Percentiles rank a stretch among this genome's conserved stretches.
phyloP scores from a whole-genome alignment of 257 asterid genomes.

The Solanum tarijense region DNA sequence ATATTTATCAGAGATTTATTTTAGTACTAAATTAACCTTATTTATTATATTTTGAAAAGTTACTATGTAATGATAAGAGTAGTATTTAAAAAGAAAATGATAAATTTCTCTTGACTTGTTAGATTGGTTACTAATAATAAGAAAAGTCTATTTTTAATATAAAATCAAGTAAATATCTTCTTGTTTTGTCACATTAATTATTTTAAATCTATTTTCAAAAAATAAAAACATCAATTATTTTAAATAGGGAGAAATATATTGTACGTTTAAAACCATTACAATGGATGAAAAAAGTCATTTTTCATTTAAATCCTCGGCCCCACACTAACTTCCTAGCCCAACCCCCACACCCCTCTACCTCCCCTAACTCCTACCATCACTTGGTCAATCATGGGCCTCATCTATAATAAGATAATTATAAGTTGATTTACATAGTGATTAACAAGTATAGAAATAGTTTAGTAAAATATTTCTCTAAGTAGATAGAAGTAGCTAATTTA shows the following conservation, averaged over 20 bases:
- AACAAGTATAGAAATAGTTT: background rate
- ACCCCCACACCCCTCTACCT: background rate
- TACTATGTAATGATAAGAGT: too few relatives aligned
- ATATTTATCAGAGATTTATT: too few relatives aligned
- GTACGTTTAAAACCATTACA: background rate
- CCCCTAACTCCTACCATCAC: background rate
- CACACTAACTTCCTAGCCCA: background rate
- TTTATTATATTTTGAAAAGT: too few relatives aligned
- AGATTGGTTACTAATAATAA: too few relatives aligned
- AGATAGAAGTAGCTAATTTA: background rate
- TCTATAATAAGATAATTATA: background rate
- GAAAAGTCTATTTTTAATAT: too few relatives aligned
- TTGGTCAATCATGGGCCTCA: background rate
- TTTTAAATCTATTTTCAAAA: too few relatives aligned
- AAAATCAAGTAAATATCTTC: background rate
- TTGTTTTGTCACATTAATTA: too few relatives aligned
- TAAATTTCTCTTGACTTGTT: background rate
- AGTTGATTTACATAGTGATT: background rate
- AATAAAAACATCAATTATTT: too few relatives aligned
- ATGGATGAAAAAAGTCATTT: background rate
- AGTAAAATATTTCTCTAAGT: background rate
- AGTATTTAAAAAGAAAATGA: too few relatives aligned
- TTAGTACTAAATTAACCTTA: too few relatives aligned
- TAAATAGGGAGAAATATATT: background rate
- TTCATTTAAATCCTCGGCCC: background rate